Percentiles rank a stretch among this genome's conserved stretches.
phyloP scores from a whole-genome alignment of 495 filamentous ascomycete species.

The Xylaria castorea region DNA sequence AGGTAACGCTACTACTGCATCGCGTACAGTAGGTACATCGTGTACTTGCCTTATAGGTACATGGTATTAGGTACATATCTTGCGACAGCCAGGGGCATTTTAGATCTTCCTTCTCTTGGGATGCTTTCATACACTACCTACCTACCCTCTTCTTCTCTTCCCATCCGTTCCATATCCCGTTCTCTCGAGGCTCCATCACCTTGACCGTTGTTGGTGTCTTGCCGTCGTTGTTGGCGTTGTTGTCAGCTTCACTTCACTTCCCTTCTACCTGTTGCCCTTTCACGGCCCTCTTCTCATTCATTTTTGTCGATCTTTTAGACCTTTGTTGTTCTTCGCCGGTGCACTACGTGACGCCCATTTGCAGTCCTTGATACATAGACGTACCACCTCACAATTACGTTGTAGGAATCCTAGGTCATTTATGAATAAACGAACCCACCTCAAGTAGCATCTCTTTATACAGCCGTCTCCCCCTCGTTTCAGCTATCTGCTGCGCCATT shows the following conservation, averaged over 20 bases:
- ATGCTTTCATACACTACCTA: not conserved
- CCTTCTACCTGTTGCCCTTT: not conserved
- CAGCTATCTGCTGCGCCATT: constrained; percentile 1
- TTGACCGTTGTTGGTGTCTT: not conserved
- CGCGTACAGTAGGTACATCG: not conserved
- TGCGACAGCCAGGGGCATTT: not conserved
- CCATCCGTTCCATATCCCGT: not conserved
- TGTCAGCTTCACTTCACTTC: constrained; percentile 14
- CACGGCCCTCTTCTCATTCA: not conserved
- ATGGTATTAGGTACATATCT: not conserved
- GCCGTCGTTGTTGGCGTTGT: constrained; percentile 16
- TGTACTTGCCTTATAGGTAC: constrained; percentile 4
- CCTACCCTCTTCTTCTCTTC: constrained; percentile 17
- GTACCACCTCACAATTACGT: constrained; percentile 15
- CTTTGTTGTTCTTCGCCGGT: constrained; percentile 14
- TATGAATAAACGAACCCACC: constrained; percentile 19
- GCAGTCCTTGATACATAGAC: constrained; percentile 18
- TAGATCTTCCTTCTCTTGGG: not conserved
- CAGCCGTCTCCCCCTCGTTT: not conserved
- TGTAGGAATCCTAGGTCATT: not conserved
- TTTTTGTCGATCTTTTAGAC: constrained; percentile 18
- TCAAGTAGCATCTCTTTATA: constrained; percentile 7
- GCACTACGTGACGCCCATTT: constrained; percentile 21
- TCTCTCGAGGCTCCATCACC: constrained; percentile 16
- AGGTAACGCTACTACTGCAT: not conserved